Evolutionary conservation across 169 alveolate species (phyloP), one percentile per base, ranked within the genome.

Genomic region (Babesia ovata): DNA sequence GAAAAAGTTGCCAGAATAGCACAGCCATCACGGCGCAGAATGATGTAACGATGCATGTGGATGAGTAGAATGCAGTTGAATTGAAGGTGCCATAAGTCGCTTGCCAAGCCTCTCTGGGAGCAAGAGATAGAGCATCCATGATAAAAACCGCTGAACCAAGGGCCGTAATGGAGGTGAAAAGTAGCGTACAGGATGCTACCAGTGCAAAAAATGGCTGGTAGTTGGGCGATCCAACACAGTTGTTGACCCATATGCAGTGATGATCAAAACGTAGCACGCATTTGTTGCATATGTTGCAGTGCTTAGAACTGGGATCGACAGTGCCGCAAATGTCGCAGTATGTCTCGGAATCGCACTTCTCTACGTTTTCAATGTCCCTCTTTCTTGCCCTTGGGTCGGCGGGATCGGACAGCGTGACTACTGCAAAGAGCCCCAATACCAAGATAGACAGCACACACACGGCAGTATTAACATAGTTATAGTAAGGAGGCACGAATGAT

Each of bases 161-260:
- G 48, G 36, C 21, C 44, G 44, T 28, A 44, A 52, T 39, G 22
- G 22, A 3, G 22, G 76, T 74, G 36, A 58, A 57, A 58, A 69
- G 61, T 39, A 52, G n/a, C 22, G 60, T 28, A 17, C 61, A n/a
- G 29, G 75, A 8, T 4, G 52, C 56, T 8, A 79, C 60, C 33
- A 76, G 79, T 21, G 85, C 54, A 58, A 62, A 53, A 52, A 75
- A 74, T 50, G 67, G 77, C 66, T 57, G 63, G 75, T 93, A 93
- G 75, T 93, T 93, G 39, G 65, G 81, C 24, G 79, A 66, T 9
- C 98, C 98, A 42, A 94, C 93, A 85, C 98, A 94, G 66, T 93
- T 94, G 79, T 94, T 91, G 62, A 94, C 90, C 94, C 96, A 94
- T 65, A 93, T 87, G 70, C 98, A 94, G 81, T 94, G 98, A 66